Conservation (phyloP, 352 stramenopile species). For the Pythium dissimile region DNA sequence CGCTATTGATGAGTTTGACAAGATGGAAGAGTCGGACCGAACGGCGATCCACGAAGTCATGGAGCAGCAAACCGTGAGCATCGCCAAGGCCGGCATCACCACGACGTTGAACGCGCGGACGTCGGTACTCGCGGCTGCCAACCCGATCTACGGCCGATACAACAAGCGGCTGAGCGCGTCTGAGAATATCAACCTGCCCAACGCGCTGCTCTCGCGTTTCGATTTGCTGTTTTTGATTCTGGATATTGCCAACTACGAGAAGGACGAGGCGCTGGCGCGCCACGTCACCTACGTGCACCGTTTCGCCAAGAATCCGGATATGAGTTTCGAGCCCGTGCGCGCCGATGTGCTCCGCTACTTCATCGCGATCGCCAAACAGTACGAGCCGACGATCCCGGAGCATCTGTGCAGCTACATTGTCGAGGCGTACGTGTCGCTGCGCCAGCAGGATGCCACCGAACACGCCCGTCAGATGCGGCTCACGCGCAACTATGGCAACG, state of each 20-base stretch:
- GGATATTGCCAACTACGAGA: constrained; percentile 93
- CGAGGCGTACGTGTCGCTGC: constrained; percentile 97
- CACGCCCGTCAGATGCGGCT: constrained; percentile 71
- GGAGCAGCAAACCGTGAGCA: constrained; percentile 99
- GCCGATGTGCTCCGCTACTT: constrained; percentile 91
- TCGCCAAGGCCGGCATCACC: constrained; percentile 99
- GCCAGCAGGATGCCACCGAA: constrained; percentile 89
- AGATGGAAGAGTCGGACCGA: constrained; percentile 98
- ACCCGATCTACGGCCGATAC: constrained; percentile 96
- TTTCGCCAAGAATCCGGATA: constrained; percentile 85
- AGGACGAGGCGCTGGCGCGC: constrained; percentile 88
- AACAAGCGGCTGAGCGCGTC: constrained; percentile 84
- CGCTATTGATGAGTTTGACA: constrained; percentile 99
- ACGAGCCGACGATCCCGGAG: constrained; percentile 84
- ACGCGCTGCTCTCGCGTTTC: constrained; percentile 99
- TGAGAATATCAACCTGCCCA: constrained; percentile 99
- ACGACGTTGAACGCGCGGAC: constrained; percentile 96
- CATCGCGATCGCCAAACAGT: constrained; percentile 87
- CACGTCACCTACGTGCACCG: constrained; percentile 94
- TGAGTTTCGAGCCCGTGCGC: constrained; percentile 89
- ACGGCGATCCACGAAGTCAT: constrained; percentile 99
- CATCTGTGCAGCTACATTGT: constrained; percentile 97
- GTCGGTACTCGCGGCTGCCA: constrained; percentile 98
- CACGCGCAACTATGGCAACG: constrained; percentile 30
- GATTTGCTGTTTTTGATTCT: constrained; percentile 99